Conservation (phyloP, 2,329 filamentous ascomycete species). For the Aspergillus cejpii region DNA sequence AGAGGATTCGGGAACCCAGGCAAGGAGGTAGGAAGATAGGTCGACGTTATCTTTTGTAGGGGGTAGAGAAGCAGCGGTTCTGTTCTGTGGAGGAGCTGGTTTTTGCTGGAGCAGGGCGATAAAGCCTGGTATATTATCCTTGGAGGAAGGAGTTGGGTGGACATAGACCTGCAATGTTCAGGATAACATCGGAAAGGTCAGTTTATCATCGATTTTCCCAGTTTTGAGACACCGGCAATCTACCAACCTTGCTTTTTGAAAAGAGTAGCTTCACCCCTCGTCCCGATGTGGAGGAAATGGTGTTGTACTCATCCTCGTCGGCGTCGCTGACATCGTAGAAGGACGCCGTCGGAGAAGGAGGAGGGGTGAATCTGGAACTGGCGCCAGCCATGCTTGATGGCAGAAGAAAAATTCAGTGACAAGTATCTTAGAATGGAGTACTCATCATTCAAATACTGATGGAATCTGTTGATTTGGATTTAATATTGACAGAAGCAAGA, state of each 20-base stretch:
- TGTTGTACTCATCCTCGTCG: conserved; percentile 91
- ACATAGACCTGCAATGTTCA: conserved; percentile 68
- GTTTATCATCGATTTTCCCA: not conserved
- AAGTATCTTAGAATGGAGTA: not conserved
- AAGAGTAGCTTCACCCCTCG: conserved; percentile 88
- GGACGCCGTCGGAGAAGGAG: conserved; percentile 64
- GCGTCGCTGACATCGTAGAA: conserved; percentile 97
- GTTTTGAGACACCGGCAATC: not conserved
- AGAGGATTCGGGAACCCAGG: conserved; percentile 86
- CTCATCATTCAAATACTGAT: conserved; percentile 1
- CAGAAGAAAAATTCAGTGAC: conserved; percentile 1
- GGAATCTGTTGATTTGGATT: not conserved
- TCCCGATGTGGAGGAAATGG: conserved; percentile 68
- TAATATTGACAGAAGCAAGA: not conserved
- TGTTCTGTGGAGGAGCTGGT: conserved; percentile 33
- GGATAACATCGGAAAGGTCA: conserved; percentile 3
- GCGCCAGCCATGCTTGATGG: conserved; percentile 26
- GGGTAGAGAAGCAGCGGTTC: conserved; percentile 37
- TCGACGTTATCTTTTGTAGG: conserved; percentile 38
- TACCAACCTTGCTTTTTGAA: conserved; percentile 84
- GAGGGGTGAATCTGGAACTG: conserved; percentile 33
- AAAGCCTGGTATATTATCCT: conserved; percentile 93
- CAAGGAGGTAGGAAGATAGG: conserved; percentile 71
- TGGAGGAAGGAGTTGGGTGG: conserved; percentile 84
- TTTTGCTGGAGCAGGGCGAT: conserved; percentile 92